Base-by-base conservation (phyloP, 2,329 filamentous ascomycete genomes). In the Sporothrix schenckii region DNA sequence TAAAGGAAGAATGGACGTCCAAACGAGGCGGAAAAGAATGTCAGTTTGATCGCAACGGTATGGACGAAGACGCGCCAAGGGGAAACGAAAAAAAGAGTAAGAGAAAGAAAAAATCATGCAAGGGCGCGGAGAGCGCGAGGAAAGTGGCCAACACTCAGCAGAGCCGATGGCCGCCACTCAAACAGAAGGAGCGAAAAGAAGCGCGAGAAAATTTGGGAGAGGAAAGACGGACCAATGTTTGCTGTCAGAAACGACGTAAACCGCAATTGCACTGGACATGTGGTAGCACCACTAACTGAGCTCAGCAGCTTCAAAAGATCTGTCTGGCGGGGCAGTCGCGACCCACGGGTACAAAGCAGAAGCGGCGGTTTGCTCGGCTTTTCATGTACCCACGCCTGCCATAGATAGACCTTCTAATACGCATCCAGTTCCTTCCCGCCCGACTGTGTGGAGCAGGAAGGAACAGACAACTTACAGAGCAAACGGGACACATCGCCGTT, bases 81-180 rank as follows among this genome's bases (percentile, higher is more conserved):
- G n/a, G 24, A 63, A 63, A 44, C 47, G 30, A n/a, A 30, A 19
- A 67, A 27, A 16, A 16, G 16, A 30, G 41, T 13, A 67, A 53
- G 65, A 47, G 39, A 27, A 41, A 49, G 41, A 53, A 66, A 66
- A 52, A 52, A 41, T 50, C 47, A 66, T 66, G 47, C 63, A 53
- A 52, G 63, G 63, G 63, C 63, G 61, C 24, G 19, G 47, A 66
- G 61, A 50, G 47, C 47, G 47, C 63, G 47, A 65, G 39, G 63
- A 52, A 47, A 21, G 47, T 52, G 63, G 63, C 63, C 63, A 52
- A 66, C 63, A 66, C 63, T 66, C 63, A 66, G 61, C 61, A 66
- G 63, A 44, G 44, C 63, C 63, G 63, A 52, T 53, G 27, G 39
- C 63, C 63, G 63, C 63, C 47, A 66, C 63, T 53, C 49, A 24